Base-by-base conservation (phyloP, 441 rosid genomes). In the Bocquillonia castaneifolia region DNA sequence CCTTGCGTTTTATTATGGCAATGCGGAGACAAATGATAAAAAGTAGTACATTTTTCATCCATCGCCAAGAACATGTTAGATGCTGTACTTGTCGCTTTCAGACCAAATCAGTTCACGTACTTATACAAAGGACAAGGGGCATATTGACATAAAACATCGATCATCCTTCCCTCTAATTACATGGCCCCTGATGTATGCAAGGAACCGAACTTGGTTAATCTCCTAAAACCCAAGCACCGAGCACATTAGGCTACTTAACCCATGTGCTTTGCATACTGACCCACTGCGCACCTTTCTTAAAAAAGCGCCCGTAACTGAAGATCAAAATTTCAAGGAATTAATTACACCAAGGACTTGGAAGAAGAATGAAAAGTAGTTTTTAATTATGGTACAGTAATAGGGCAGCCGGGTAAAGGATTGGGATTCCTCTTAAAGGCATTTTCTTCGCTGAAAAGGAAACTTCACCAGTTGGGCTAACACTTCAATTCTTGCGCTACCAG, bases 301-400 rank as follows among this genome's bases (percentile, higher is more conserved):
- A 59, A 29, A 42, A n/a, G 25, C 36, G 53, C 29, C 61, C 44
- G 39, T 50, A 26, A 56, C 51, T 37, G 32, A 56, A 55, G 22
- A 62, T 37, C 59, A 75, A 74, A 77, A 72, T 72, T 70, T 69
- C 58, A 63, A 66, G 53, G 59, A 70, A 70, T 26, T 34, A 67
- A 51, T 40, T 36, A 32, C 47, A 37, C 18, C 31, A 36, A n/a
- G 44, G 39, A 9, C 10, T 7, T 13, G 25, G 48, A n/a, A 14
- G 1, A 42, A 50, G 17, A 59, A 10, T 15, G 12, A 28, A 22
- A 34, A 22, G 0, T 20, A 23, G 17, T 53, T 58, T 72, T 69
- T 74, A 72, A 39, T 56, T 76, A 76, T 72, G 70, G 40, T 67
- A 77, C 81, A 79, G 39, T 60, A 18, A 48, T 29, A 9, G 32